Evolutionary conservation across 2,329 filamentous ascomycete species (phyloP).

Genomic region (Trichoderma arundinaceum): DNA sequence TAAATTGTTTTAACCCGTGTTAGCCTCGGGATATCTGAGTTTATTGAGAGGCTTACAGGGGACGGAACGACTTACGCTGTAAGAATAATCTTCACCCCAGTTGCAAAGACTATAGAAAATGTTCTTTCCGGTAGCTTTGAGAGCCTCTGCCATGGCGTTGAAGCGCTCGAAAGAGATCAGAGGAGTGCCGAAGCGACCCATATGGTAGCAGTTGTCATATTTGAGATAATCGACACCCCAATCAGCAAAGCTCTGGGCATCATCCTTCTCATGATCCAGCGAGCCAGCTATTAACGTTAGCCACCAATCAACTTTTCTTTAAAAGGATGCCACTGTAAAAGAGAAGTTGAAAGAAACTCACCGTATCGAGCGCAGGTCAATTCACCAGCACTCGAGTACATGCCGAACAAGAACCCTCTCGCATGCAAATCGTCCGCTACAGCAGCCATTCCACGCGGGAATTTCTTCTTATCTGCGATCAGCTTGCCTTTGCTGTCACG

Average conservation of each 20-base stretch:
- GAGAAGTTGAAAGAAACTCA: not conserved
- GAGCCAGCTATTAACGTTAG: slow-evolving; percentile 48
- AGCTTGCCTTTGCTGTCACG: slow-evolving; percentile 38
- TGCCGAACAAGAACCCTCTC: slow-evolving; percentile 47
- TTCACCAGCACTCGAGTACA: slow-evolving; percentile 51
- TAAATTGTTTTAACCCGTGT: not conserved
- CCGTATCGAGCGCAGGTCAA: slow-evolving; percentile 52
- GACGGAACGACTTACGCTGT: not conserved
- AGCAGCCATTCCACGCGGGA: slow-evolving; percentile 46
- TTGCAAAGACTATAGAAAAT: slow-evolving; percentile 45
- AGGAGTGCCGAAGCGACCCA: slow-evolving; percentile 28
- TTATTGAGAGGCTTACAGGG: no score
- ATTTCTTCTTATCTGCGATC: slow-evolving; percentile 44
- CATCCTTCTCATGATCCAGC: slow-evolving; percentile 57
- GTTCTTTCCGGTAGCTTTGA: slow-evolving; percentile 41
- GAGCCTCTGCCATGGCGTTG: slow-evolving; percentile 42
- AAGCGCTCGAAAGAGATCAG: slow-evolving; percentile 30
- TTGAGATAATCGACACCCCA: slow-evolving; percentile 61
- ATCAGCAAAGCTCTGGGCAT: slow-evolving; percentile 57
- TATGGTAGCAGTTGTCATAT: slow-evolving; percentile 54
- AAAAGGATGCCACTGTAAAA: not conserved
- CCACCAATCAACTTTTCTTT: slow-evolving; percentile 25
- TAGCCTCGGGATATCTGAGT: slow-evolving; percentile 2
- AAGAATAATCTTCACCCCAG: slow-evolving; percentile 40
- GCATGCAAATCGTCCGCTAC: slow-evolving; percentile 45